Percentiles rank a stretch among this genome's conserved stretches.
Evolutionary conservation across 169 alveolate species (phyloP).

Genomic region (Pseudocohnilembus persalinus): DNA sequence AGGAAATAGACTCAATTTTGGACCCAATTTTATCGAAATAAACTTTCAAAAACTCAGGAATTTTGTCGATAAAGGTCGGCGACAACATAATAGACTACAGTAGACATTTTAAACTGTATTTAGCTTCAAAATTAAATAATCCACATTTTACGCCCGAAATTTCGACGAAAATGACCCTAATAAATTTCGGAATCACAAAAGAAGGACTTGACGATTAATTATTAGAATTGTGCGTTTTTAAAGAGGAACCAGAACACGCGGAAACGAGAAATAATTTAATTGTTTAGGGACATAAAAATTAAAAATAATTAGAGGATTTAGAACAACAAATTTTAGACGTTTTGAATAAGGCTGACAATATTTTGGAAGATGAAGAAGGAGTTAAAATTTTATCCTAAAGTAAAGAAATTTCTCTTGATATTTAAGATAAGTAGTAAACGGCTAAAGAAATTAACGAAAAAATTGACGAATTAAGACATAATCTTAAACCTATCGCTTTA

Average conservation of each 20-base stretch:
- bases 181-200: constrained; percentile 87
- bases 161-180: constrained; percentile 82
- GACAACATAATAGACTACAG: constrained; percentile 75
- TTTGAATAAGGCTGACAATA: constrained; percentile 64
- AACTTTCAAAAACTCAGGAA: constrained; percentile 75
- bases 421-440: constrained; percentile 69
- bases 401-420: constrained; percentile 68
- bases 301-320: constrained; percentile 69
- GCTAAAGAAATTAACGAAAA: constrained; percentile 74
- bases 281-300: constrained; percentile 68
- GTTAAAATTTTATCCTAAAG: constrained; percentile 64
- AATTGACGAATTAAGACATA: constrained; percentile 67
- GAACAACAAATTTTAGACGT: constrained; percentile 82
- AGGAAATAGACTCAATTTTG: constrained; percentile 82
- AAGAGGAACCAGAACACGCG: constrained; percentile 80
- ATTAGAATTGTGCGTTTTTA: constrained; percentile 71
- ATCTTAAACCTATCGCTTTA: constrained; percentile 76
- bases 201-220: constrained; percentile 87
- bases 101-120: constrained; percentile 69
- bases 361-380: constrained; percentile 65
- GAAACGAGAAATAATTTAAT: constrained; percentile 70
- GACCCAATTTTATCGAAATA: constrained; percentile 81
- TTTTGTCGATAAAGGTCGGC: constrained; percentile 73
- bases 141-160: constrained; percentile 89
- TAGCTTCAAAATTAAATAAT: constrained; percentile 81